Base-by-base conservation (phyloP, 306 rosid genomes). In the Begonia masoniana region DNA sequence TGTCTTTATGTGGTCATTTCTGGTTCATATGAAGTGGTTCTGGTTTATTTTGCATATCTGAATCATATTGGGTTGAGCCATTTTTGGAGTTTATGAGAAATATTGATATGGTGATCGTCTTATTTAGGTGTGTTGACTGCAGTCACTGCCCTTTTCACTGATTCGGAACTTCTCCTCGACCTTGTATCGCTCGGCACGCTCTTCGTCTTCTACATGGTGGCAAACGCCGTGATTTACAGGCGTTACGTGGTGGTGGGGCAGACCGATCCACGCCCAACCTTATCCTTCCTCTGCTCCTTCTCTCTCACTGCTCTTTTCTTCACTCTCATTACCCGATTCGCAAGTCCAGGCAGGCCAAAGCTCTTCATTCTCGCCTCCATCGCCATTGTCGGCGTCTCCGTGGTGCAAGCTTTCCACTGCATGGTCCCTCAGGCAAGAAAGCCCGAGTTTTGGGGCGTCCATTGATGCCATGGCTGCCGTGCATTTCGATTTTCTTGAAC, bases 381-480 rank as follows among this genome's bases (percentile, higher is more conserved):
- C 68, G 48, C 72, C 69, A 66, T 78, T 64, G 79, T 79, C 11
- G 71, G 68, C 58, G 59, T 77, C 58, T 4, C 36, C 36, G 3
- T 26, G 5, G 5, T 26, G 36, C 36, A 26, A 26, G 7, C 3
- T 4, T 85, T 82, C 53, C 88, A 83, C 61, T 74, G 69, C 81
- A 13, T 58, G 24, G 70, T 74, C 9, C 87, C 81, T 49, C 56
- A 57, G 59, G 57, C 52, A 5, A 13, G 35, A 9, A 56, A 68
- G 17, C 26, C 48, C 26, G 35, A 51, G 13, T 71, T 62, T 15
- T 89, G 97, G 97, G 71, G 68, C n/a, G n/a, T n/a, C n/a, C n/a
- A n/a, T n/a, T n/a, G n/a, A n/a, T n/a, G n/a, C n/a, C 97, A 6
- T 91, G 96, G 97, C 94, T 94, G 23, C 78, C 97, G 3, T 69